A percentile compares a stretch with the other conserved stretches of the same genome.
These are phyloP conservation scores for Botrytis galanthina DNA, from an alignment of 2,329 filamentous ascomycete species.

Conservation along the genomic window DNA sequence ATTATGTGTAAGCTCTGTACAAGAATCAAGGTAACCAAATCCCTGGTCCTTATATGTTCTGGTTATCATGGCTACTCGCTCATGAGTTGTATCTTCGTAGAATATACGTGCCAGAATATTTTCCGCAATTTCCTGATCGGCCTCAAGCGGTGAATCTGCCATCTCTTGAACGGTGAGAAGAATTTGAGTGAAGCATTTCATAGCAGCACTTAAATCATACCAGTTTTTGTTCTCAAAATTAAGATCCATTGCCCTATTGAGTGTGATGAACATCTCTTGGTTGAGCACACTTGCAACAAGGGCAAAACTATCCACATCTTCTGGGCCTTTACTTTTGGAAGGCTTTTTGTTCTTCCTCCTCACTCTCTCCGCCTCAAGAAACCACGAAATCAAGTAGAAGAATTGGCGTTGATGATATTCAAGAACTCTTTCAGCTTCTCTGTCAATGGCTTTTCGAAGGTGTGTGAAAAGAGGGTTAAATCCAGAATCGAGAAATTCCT, in stretches of 20 bases:
- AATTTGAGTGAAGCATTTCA: slow-evolving; percentile 95
- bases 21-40: slow-evolving; percentile 88
- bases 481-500: slow-evolving; percentile 90
- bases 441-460: slow-evolving; percentile 83
- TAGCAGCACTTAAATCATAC: slow-evolving; percentile 80
- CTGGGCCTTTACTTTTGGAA: slow-evolving; percentile 45
- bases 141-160: slow-evolving; percentile 76
- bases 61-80: slow-evolving; percentile 76
- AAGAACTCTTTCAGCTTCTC: slow-evolving; percentile 79
- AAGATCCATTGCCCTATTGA: slow-evolving; percentile 79
- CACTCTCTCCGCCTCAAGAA: slow-evolving; percentile 78
- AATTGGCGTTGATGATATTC: slow-evolving; percentile 79
- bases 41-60: slow-evolving; percentile 90
- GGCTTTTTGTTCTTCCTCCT: slow-evolving; percentile 62
- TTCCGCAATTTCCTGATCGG: slow-evolving; percentile 97
- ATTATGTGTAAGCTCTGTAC: slow-evolving; percentile 86
- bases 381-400: slow-evolving; percentile 92
- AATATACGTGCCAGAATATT: slow-evolving; percentile 98
- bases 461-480: slow-evolving; percentile 91
- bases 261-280: slow-evolving; percentile 88
- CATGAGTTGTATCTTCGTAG: slow-evolving; percentile 93
- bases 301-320: slow-evolving; percentile 73
- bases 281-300: slow-evolving; percentile 87
- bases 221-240: slow-evolving; percentile 81
- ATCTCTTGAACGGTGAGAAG: slow-evolving; percentile 91